Conservation (phyloP, 345 rosid genomes). For the Pistacia integerrima region DNA sequence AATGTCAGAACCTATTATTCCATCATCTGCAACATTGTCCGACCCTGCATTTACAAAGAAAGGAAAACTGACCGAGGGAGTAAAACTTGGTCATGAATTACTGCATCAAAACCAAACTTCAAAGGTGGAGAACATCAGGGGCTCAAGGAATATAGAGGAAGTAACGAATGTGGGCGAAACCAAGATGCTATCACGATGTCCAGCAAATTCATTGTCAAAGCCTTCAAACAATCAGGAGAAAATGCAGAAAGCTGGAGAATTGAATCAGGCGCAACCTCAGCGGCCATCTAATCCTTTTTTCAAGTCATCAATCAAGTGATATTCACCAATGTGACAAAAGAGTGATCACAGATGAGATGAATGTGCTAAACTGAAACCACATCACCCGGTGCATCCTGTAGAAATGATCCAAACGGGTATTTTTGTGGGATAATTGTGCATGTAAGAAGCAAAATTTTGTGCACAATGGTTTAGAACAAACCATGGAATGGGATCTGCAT, state of each 20-base stretch:
- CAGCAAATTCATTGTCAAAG: conserved; percentile 30
- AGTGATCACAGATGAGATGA: not conserved
- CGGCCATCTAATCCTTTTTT: conserved; percentile 57
- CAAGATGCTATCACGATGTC: conserved; percentile 17
- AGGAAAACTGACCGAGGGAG: conserved; percentile 35
- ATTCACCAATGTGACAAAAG: not conserved
- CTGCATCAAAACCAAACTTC: conserved; percentile 24
- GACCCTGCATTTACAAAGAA: conserved; percentile 53
- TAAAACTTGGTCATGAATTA: conserved; percentile 38
- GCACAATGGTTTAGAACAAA: not conserved
- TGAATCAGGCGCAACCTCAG: conserved; percentile 22
- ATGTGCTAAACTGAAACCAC: not conserved
- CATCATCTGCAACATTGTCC: conserved; percentile 40
- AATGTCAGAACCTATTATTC: conserved; percentile 32
- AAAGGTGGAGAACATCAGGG: conserved; percentile 22
- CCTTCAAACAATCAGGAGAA: conserved; percentile 30
- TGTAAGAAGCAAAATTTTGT: not conserved
- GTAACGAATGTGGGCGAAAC: conserved; percentile 10
- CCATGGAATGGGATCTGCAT: not conserved
- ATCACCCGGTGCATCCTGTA: not conserved
- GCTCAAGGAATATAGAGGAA: conserved; percentile 20
- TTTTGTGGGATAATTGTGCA: not conserved
- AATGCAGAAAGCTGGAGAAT: conserved; percentile 26
- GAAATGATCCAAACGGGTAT: not conserved
- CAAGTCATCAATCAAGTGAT: conserved; percentile 44